Percentiles rank a stretch among this genome's conserved stretches.
phyloP scores from a whole-genome alignment of 768 basidiomycete genomes.

The Kwoniella botswanensis region DNA sequence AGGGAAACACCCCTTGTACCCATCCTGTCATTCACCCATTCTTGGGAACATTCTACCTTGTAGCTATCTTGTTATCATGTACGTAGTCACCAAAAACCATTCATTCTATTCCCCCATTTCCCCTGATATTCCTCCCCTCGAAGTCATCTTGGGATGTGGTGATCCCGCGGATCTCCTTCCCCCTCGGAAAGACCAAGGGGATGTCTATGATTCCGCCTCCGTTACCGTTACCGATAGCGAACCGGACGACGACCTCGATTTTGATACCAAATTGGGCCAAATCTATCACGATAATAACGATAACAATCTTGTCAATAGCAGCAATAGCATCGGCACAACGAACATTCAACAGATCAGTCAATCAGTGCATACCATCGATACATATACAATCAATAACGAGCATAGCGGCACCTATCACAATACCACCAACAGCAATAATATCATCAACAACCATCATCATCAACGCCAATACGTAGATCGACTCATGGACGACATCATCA shows the following conservation, averaged over 20 bases:
- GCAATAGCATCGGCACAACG: neutral
- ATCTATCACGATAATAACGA: slow-evolving; percentile 1
- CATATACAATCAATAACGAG: neutral
- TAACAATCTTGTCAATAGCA: neutral
- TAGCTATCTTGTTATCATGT: neutral
- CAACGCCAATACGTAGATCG: too few species aligned
- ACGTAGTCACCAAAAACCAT: neutral
- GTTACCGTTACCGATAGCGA: neutral
- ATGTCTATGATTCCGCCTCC: neutral
- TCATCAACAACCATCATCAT: too few species aligned
- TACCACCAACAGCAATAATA: too few species aligned
- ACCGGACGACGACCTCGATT: neutral
- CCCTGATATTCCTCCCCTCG: neutral
- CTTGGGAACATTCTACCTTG: neutral
- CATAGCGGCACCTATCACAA: neutral
- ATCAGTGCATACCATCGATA: neutral
- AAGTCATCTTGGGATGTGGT: neutral
- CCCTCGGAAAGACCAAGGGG: neutral
- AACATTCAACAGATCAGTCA: neutral
- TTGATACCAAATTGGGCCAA: neutral
- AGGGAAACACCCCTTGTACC: neutral
- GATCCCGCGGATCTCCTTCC: neutral
- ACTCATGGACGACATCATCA: too few species aligned
- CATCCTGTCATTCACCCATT: neutral
- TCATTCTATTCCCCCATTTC: neutral